These are phyloP conservation scores for Tothia fuscella DNA, from an alignment of 2,329 filamentous ascomycete genomes.

Conservation along the genomic window DNA sequence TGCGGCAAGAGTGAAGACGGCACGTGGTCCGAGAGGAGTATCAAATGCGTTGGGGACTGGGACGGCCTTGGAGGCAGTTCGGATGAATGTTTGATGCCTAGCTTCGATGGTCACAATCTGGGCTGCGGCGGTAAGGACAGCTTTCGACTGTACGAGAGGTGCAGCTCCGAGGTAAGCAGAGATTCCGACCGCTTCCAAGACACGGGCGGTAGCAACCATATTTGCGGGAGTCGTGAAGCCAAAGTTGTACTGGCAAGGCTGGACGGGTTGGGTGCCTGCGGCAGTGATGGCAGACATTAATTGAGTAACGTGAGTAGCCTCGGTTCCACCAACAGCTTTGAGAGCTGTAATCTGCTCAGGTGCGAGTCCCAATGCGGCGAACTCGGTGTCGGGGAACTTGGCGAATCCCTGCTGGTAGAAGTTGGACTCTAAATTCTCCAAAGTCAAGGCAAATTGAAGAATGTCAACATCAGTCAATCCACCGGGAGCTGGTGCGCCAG, in stretches of 20 bases:
- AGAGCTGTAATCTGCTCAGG: conserved; percentile 46
- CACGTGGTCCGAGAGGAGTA: conserved; percentile 53
- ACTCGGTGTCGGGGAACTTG: conserved; percentile 53
- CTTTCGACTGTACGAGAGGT: conserved; percentile 46
- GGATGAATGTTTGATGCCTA: conserved; percentile 62
- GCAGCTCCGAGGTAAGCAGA: conserved; percentile 62
- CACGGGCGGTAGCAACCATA: conserved; percentile 58
- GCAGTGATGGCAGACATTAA: conserved; percentile 50
- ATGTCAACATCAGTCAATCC: conserved; percentile 39
- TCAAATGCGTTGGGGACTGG: conserved; percentile 60
- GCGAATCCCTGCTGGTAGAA: conserved; percentile 63
- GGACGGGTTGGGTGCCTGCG: conserved; percentile 52
- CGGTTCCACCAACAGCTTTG: conserved; percentile 49
- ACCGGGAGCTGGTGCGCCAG: conserved; percentile 11
- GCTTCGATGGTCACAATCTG: conserved; percentile 63
- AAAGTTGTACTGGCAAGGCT: conserved; percentile 63
- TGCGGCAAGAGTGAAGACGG: conserved; percentile 62
- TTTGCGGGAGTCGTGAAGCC: conserved; percentile 48
- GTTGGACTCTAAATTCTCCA: conserved; percentile 61
- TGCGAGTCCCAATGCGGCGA: conserved; percentile 49
- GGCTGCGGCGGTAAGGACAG: conserved; percentile 53
- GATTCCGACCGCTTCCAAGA: conserved; percentile 62
- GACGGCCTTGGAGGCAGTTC: conserved; percentile 43
- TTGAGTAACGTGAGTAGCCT: conserved; percentile 49
- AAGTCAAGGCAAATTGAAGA: conserved; percentile 51